phyloP scores from a whole-genome alignment of 768 basidiomycete genomes.

The Mrakia hoshinonis region DNA sequence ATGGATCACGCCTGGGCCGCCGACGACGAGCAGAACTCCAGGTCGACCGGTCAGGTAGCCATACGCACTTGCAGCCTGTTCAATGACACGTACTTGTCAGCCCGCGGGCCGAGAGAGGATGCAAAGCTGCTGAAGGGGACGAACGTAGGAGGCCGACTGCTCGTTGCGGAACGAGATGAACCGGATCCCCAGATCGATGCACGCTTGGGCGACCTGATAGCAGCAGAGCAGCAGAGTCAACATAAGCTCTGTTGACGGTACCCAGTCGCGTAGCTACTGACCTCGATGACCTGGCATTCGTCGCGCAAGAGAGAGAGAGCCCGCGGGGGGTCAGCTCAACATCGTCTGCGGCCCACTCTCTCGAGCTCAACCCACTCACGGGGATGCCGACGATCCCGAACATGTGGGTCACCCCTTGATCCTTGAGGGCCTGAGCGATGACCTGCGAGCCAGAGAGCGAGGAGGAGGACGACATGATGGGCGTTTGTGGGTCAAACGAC shows the following conservation, averaged over 20 bases:
- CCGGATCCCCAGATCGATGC: slow-evolving; percentile 32
- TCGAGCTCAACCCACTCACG: slow-evolving; percentile 13
- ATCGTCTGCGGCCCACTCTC: not conserved
- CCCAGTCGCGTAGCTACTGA: not conserved
- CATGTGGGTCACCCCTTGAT: slow-evolving; percentile 29
- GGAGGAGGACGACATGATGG: too few species aligned
- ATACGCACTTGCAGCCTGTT: slow-evolving; percentile 32
- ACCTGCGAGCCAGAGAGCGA: slow-evolving; percentile 26
- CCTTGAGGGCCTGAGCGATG: slow-evolving; percentile 29
- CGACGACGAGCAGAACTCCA: slow-evolving; percentile 32
- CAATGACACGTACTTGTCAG: not conserved
- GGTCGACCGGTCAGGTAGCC: slow-evolving; percentile 31
- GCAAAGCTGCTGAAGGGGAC: not conserved
- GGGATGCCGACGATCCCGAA: slow-evolving; percentile 34
- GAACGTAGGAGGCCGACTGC: slow-evolving; percentile 33
- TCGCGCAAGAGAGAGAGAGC: not conserved
- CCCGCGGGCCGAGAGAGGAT: not conserved
- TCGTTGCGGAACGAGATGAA: slow-evolving; percentile 33
- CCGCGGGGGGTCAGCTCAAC: not conserved
- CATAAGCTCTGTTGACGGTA: not conserved
- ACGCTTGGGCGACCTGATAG: slow-evolving; percentile 32
- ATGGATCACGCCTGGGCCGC: slow-evolving; percentile 33
- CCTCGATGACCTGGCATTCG: slow-evolving; percentile 18
- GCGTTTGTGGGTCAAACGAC: too few species aligned
- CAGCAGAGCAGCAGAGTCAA: not conserved